A percentile compares a stretch with the other conserved stretches of the same genome.
Evolutionary conservation across 306 rosid species (phyloP).

Genomic region (Quercus engelmannii): DNA sequence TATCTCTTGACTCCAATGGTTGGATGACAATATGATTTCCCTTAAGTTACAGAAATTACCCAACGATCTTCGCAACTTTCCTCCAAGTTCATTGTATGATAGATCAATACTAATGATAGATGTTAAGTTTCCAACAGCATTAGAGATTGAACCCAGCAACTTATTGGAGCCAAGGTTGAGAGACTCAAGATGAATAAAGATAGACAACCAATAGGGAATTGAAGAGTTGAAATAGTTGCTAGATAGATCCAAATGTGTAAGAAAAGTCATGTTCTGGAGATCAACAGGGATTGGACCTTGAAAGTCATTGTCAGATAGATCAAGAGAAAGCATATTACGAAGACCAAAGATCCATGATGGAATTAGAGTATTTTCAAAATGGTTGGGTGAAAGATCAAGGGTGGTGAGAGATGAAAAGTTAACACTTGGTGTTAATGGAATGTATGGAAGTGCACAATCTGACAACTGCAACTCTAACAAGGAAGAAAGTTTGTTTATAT

Average conservation of each 20-base stretch:
- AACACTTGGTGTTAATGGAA: background rate
- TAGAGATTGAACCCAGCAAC: background rate
- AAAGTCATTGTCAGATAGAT: constrained; percentile 8
- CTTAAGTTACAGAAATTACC: too few relatives aligned
- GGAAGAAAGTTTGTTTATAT: constrained; percentile 19
- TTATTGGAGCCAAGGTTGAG: background rate
- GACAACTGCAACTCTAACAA: constrained; percentile 13
- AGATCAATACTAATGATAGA: background rate
- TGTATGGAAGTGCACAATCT: background rate
- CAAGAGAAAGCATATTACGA: background rate
- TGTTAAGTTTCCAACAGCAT: background rate
- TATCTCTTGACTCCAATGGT: too few relatives aligned
- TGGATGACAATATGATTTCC: too few relatives aligned
- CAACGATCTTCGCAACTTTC: too few relatives aligned
- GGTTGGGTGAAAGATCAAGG: background rate
- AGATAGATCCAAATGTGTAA: background rate
- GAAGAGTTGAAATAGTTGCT: background rate
- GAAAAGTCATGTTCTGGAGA: constrained; percentile 17
- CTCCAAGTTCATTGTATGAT: background rate
- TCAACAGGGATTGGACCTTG: constrained; percentile 12
- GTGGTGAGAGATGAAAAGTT: background rate
- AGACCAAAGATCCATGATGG: too few relatives aligned
- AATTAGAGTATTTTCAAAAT: background rate
- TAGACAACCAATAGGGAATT: constrained; percentile 15
- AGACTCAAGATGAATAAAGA: background rate